Conservation (phyloP, 495 filamentous ascomycete genomes). For the Aspergillus kassunensis region DNA sequence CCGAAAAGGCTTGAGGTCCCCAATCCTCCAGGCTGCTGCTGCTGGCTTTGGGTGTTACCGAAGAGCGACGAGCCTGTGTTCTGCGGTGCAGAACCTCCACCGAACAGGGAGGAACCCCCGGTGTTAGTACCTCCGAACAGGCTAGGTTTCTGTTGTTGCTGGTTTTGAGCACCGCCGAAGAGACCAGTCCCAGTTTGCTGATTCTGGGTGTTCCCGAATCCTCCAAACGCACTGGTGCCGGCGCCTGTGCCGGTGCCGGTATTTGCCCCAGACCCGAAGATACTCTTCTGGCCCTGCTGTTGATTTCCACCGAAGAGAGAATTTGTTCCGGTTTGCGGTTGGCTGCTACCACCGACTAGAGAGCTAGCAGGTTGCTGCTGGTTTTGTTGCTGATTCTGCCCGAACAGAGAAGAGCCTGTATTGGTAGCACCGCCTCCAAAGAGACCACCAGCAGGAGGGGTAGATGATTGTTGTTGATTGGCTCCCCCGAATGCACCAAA, state of each 20-base stretch:
- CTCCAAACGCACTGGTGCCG: slow-evolving; percentile 24
- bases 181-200: slow-evolving; percentile 36
- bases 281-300: slow-evolving; percentile 39
- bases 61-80: slow-evolving; percentile 57
- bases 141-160: slow-evolving; percentile 36
- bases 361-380: slow-evolving; percentile 40
- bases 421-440: slow-evolving; percentile 39
- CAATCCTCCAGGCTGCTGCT: slow-evolving; percentile 46
- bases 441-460: slow-evolving; percentile 31
- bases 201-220: slow-evolving; percentile 27
- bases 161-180: slow-evolving; percentile 44
- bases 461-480: slow-evolving; percentile 36
- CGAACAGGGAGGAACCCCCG: slow-evolving; percentile 47
- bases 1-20: slow-evolving; percentile 61
- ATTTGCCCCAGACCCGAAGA: slow-evolving; percentile 27
- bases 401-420: slow-evolving; percentile 38
- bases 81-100: slow-evolving; percentile 32
- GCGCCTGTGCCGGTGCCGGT: slow-evolving; percentile 20
- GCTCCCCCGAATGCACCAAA: slow-evolving; percentile 40
- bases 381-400: slow-evolving; percentile 29
- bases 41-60: slow-evolving; percentile 56
- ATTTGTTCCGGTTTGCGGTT: slow-evolving; percentile 27
- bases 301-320: slow-evolving; percentile 37
- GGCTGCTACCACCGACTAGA: slow-evolving; percentile 41
- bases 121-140: slow-evolving; percentile 26